Evolutionary conservation across 2,329 filamentous ascomycete species (phyloP).

Genomic region (Botrytis deweyae): DNA sequence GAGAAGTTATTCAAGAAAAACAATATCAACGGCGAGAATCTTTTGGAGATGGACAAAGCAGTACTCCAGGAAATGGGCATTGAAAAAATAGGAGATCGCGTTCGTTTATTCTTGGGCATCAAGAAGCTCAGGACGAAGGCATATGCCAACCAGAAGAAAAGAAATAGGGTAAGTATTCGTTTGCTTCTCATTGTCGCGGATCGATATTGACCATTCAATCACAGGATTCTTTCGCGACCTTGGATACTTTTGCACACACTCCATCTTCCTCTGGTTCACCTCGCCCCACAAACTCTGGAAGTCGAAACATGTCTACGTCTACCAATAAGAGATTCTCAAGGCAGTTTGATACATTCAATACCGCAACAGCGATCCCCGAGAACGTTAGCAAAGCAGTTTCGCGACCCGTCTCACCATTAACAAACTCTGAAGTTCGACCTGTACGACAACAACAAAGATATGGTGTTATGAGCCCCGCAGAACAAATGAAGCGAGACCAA

Average conservation of each 20-base stretch:
- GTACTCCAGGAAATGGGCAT: slow-evolving; percentile 97
- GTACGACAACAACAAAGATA: slow-evolving; percentile 50
- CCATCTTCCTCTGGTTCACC: slow-evolving; percentile 65
- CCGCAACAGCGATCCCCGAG: slow-evolving; percentile 36
- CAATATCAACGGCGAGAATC: slow-evolving; percentile 95
- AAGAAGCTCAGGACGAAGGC: slow-evolving; percentile 78
- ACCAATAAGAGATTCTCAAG: slow-evolving; percentile 64
- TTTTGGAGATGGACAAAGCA: slow-evolving; percentile 95
- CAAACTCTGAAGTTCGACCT: slow-evolving; percentile 34
- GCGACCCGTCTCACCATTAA: slow-evolving; percentile 66
- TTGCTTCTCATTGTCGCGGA: neutral
- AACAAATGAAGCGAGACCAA: slow-evolving; percentile 51
- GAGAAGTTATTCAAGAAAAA: slow-evolving; percentile 86
- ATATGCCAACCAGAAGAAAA: slow-evolving; percentile 75
- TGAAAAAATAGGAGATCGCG: slow-evolving; percentile 94
- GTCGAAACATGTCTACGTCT: slow-evolving; percentile 47
- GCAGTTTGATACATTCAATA: slow-evolving; percentile 50
- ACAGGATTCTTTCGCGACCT: slow-evolving; percentile 79
- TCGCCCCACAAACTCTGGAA: slow-evolving; percentile 56
- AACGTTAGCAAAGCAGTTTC: slow-evolving; percentile 57
- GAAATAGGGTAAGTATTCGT: slow-evolving; percentile 68
- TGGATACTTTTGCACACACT: slow-evolving; percentile 61
- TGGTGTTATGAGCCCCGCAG: slow-evolving; percentile 57
- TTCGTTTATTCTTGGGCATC: slow-evolving; percentile 83
- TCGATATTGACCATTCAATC: slow-evolving; percentile 28